Evolutionary conservation across 1,284 basidiomycete genomes (phyloP), one percentile per base, ranked within the genome.

Genomic region (Ustanciosporium gigantosporum): DNA sequence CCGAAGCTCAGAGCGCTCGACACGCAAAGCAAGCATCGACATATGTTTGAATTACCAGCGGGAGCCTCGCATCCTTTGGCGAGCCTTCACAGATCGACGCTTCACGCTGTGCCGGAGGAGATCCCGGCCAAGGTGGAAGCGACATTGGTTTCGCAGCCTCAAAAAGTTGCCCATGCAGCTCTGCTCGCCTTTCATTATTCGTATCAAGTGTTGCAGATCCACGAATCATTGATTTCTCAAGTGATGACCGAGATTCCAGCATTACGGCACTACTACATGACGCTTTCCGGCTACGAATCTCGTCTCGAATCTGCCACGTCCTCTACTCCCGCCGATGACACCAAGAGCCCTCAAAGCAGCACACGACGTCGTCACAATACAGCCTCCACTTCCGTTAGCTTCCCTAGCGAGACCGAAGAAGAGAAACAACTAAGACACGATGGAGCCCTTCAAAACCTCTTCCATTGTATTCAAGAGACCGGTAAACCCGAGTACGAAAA

Each of bases 171-270:
- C 3, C 45, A 56, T 7, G 59, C 59, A 13, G 59, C 59, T 1
- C 36, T 62, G 16, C 47, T 51, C 21, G 52, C 59, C 16, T 62
- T 56, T 20, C 59, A 62, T 32, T 48, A 62, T 24, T 51, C 52
- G 5, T 45, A 48, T 2, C 41, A 32, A 20, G 27, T 62, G 7
- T 27, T 62, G 7, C 47, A 39, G 14, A 38, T 62, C 5, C 16
- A 62, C 52, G 59, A 57, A 2, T 19, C 37, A 2, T 16, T 32
- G 22, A 57, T 57, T 31, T 38, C 41, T 13, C 41, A 51, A 46
- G 48, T 52, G 21, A 56, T 62, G 52, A 41, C 25, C 22, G 52
- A 57, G 24, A 25, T 62, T 4, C 59, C 59, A 4, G 59, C 59
- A 0, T 43, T 62, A 5, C 52, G 59, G 13, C 34, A 56, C 44